These are phyloP conservation scores for Diaporthe sp. DNA, from an alignment of 2,329 filamentous ascomycete species.

Conservation along the genomic window DNA sequence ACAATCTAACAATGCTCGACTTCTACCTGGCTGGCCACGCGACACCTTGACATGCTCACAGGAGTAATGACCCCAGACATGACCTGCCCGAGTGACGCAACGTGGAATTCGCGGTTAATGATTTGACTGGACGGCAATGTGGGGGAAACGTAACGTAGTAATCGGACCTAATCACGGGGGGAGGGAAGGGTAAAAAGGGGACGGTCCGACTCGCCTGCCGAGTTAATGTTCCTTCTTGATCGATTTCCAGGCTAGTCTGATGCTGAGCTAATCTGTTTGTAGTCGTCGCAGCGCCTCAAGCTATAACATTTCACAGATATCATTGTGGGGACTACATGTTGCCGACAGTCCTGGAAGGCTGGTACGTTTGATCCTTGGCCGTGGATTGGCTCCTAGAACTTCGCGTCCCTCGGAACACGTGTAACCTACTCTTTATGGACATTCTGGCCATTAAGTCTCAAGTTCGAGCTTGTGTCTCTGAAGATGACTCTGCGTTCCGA, in stretches of 20 bases:
- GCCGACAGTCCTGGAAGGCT: not conserved
- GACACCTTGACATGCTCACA: not conserved
- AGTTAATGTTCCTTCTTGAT: not conserved
- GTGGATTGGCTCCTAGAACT: not conserved
- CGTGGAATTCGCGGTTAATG: not conserved
- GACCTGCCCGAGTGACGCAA: conserved; percentile 22
- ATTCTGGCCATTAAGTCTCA: not conserved
- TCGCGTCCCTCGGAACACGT: no score
- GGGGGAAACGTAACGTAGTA: conserved; percentile 27
- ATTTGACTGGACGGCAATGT: not conserved
- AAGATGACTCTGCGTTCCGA: not conserved
- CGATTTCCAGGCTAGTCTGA: not conserved
- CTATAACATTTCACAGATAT: not conserved
- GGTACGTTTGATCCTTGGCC: not conserved
- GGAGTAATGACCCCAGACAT: conserved; percentile 1
- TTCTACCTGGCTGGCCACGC: not conserved
- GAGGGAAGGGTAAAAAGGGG: not conserved
- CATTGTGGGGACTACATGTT: not conserved
- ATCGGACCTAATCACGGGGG: not conserved
- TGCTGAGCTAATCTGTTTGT: not conserved
- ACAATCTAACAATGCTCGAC: no score
- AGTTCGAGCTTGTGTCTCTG: not conserved
- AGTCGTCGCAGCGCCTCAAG: not conserved
- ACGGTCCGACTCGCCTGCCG: conserved; percentile 3
- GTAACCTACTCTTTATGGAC: not conserved